Evolutionary conservation across 176 grass and related monocot species (phyloP).

Genomic region (Hordeum marinum): DNA sequence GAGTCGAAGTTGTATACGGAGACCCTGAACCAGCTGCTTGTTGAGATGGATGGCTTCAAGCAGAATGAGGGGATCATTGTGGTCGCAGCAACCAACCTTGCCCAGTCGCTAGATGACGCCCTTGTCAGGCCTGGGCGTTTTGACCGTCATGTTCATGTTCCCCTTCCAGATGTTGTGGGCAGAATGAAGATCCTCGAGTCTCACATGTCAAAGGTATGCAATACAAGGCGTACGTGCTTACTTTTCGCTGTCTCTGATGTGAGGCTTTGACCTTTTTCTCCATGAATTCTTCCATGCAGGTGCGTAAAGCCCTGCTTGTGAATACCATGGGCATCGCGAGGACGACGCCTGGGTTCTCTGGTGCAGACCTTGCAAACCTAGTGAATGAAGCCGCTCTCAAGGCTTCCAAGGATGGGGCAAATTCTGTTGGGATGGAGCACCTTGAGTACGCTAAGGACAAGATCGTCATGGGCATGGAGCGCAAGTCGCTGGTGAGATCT

Average conservation of each 20-base stretch:
- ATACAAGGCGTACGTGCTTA: neutral
- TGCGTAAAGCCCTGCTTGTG: neutral
- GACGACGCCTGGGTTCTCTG: neutral
- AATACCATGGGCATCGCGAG: neutral
- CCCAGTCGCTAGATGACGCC: slow-evolving; percentile 74
- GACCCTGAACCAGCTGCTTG: slow-evolving; percentile 86
- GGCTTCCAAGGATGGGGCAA: neutral
- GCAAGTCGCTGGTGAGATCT: neutral
- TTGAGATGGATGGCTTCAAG: slow-evolving; percentile 94
- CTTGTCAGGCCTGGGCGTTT: slow-evolving; percentile 82
- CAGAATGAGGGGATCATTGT: slow-evolving; percentile 85
- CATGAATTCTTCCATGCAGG: neutral
- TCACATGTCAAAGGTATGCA: slow-evolving; percentile 74
- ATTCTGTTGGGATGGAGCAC: neutral
- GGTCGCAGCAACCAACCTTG: slow-evolving; percentile 79
- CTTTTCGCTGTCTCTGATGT: neutral
- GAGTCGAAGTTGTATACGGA: neutral
- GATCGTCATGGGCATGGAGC: neutral
- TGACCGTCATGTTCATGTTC: slow-evolving; percentile 70
- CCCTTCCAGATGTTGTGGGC: slow-evolving; percentile 76
- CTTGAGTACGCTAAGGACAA: neutral
- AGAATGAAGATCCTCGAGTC: slow-evolving; percentile 70
- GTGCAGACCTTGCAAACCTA: neutral
- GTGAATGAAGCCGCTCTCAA: neutral
- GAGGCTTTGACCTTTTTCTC: neutral